Evolutionary conservation across 192 early-diverging fungal genomes (phyloP), one percentile per base, ranked within the genome.

Genomic region (Chytriomyces sp.): DNA sequence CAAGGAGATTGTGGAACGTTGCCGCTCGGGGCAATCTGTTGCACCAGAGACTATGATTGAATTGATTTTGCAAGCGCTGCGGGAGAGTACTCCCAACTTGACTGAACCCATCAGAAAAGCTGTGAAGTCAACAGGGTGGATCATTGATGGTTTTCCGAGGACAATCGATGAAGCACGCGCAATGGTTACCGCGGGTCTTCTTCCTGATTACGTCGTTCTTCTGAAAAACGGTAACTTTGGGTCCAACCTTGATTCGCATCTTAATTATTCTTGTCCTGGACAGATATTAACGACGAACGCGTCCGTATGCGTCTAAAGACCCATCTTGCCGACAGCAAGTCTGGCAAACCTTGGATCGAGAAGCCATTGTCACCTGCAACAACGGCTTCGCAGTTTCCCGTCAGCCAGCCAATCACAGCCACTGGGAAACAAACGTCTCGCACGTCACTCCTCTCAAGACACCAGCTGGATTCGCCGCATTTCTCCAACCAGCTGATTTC

Each of bases 81-180:
- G 25, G 28, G 39, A 70, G 4, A 58, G 30, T 17, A 70, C 57
- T 2, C 32, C 63, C 22, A 30, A 44, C 1, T 6, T 40, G 14
- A 22, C 5, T 3, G 36, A 12, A 14, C 38, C 28, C 14, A 40
- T 41, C 38, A 37, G 26, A 34, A 25, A 26, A 30, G 22, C 7
- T 36, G 36, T 75, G 38, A 57, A 14, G 41, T 37, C 26, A 22
- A 56, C 64, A 1, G 85, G 85, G 2, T 86, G 85, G 85, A 55
- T 86, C 14, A 70, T 86, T 22, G 85, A 86, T 74, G 85, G 81
- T 49, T 86, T 80, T 61, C 85, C 85, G 3, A 22, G 72, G 4
- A 85, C 81, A n/a, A n/a, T 75, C 1, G 82, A 81, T 34, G 83
- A 86, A 74, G 77, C 73, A 5, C 19, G 79, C 40, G 82, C 80